Conservation (phyloP, 345 rosid species). For the Hypericum androsaemum region DNA sequence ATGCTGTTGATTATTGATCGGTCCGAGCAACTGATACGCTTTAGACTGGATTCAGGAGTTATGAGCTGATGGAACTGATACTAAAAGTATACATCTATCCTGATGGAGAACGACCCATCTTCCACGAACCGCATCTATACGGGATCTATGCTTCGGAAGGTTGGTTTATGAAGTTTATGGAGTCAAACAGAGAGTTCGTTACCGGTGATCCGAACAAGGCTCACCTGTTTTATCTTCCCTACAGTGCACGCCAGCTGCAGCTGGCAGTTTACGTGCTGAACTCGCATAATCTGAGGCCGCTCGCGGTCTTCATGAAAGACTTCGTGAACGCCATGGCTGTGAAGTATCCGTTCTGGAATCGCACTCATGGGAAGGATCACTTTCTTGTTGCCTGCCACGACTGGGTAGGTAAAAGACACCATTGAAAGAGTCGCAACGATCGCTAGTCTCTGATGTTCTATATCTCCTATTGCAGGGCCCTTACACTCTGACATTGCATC, state of each 20-base stretch:
- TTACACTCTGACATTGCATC: slow-evolving; percentile 52
- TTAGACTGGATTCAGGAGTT: slow-evolving; percentile 46
- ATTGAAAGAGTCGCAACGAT: neutral
- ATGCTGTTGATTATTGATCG: neutral
- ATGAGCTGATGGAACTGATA: slow-evolving; percentile 79
- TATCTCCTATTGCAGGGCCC: slow-evolving; percentile 56
- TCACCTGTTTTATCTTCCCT: slow-evolving; percentile 84
- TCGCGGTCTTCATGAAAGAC: slow-evolving; percentile 48
- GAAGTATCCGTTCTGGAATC: slow-evolving; percentile 87
- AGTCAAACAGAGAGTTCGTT: slow-evolving; percentile 57
- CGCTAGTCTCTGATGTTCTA: slow-evolving; percentile 4
- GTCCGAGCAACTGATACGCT: neutral
- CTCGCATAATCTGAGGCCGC: slow-evolving; percentile 62
- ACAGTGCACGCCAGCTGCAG: slow-evolving; percentile 66
- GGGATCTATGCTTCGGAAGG: slow-evolving; percentile 98
- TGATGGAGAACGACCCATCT: slow-evolving; percentile 66
- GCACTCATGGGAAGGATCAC: slow-evolving; percentile 81
- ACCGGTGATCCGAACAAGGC: slow-evolving; percentile 71
- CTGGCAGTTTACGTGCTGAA: slow-evolving; percentile 45
- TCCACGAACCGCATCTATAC: slow-evolving; percentile 55
- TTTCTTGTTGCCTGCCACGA: slow-evolving; percentile 97
- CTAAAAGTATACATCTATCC: slow-evolving; percentile 70
- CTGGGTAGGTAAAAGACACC: slow-evolving; percentile 60
- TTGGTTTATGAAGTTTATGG: slow-evolving; percentile 87
- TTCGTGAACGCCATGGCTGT: slow-evolving; percentile 53